These are phyloP conservation scores for Simplicillium aogashimaense DNA, from an alignment of 2,329 filamentous ascomycete species.

Conservation along the genomic window DNA sequence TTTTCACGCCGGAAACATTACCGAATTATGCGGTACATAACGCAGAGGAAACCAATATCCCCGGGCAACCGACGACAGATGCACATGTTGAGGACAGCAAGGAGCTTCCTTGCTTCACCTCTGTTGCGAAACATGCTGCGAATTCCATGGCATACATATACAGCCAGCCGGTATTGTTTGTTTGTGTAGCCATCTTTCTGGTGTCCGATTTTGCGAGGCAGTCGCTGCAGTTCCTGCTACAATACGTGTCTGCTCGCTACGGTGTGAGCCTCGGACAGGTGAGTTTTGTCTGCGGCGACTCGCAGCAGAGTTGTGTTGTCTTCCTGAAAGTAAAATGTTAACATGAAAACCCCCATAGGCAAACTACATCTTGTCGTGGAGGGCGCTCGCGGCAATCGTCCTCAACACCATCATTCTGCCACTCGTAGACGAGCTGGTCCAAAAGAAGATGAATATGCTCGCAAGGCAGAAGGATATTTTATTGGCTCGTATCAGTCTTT, in stretches of 20 bases:
- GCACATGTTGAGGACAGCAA: not conserved
- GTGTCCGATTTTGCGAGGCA: slow-evolving; percentile 4
- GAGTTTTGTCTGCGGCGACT: no score
- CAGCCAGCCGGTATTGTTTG: not conserved
- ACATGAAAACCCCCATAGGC: not conserved
- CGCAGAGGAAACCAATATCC: not conserved
- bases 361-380: slow-evolving; percentile 3
- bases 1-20: slow-evolving; percentile 1
- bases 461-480: slow-evolving; percentile 1
- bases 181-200: slow-evolving; percentile 1
- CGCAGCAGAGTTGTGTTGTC: not conserved
- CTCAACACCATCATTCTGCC: slow-evolving; percentile 2
- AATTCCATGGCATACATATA: slow-evolving; percentile 1
- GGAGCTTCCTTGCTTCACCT: not conserved
- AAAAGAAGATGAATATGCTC: not conserved
- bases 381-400: slow-evolving; percentile 1
- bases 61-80: no score
- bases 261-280: slow-evolving; percentile 1
- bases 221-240: slow-evolving; percentile 3
- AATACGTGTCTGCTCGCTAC: slow-evolving; percentile 4
- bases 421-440: not conserved
- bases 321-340: not conserved
- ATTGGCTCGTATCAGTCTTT: slow-evolving; percentile 1
- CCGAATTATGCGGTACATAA: not conserved
- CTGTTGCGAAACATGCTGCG: not conserved